Base-by-base conservation (phyloP, 805 yeast species). In the Candida sakaeoensis region DNA sequence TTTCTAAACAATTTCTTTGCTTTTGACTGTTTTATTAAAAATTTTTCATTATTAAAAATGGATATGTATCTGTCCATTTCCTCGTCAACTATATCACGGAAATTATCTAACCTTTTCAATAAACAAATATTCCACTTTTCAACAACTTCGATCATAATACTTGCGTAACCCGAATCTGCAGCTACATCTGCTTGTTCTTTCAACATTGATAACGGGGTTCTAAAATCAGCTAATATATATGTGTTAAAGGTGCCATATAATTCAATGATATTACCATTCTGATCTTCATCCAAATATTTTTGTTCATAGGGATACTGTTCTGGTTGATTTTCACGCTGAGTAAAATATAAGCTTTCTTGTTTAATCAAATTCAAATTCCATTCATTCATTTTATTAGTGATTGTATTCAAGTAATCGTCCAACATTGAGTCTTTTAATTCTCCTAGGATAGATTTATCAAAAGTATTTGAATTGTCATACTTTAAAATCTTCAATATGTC, bases 121-220 rank as follows among this genome's bases (percentile, higher is more conserved):
- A 87, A 68, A 36, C 85, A 67, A 5, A 63, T 66, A 23, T 83
- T 75, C 69, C 89, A 85, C 43, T 82, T 79, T 38, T 75, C 80
- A 12, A 88, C 77, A 9, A 87, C 93, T 17, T 91, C 93, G 9
- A 81, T 80, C 24, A 88, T 67, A 19, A 88, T 84, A 46, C 81
- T 75, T 5, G 89, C 87, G 58, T 85, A 89, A 3, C 87, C 86
- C 3, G 91, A 79, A 23, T 83, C 90, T 0, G 89, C 85, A 0
- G 95, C 93, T 5, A 85, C 90, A 45, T 85, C 95, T 12, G 87
- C 82, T 58, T 89, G 95, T 54, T 88, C 95, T n/a, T 82, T 80
- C 42, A 88, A 77, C 82, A 88, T 83, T 45, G 85, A 79, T 57
- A 85, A 80, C 21, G 89, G 81, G 4, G 84, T 81, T 44, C 80